phyloP scores from a whole-genome alignment of 306 rosid genomes.

The Dryas octopetala region DNA sequence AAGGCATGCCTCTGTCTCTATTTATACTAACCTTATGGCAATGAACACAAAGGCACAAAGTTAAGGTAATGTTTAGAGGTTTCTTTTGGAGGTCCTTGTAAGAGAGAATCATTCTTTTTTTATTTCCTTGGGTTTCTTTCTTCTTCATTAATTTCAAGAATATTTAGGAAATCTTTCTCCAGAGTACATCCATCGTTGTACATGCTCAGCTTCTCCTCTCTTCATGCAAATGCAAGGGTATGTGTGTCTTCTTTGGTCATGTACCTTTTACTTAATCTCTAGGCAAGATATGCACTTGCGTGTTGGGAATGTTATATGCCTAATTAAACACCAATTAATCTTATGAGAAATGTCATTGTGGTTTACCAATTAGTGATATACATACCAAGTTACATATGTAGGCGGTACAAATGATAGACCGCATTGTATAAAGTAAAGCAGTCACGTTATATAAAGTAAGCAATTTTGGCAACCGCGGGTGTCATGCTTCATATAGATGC shows the following conservation, averaged over 20 bases:
- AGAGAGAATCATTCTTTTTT: slow-evolving; percentile 18
- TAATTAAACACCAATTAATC: background rate
- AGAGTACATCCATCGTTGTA: background rate
- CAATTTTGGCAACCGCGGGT: background rate
- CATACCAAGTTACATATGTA: too few species aligned
- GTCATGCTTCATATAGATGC: background rate
- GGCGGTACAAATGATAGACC: too few species aligned
- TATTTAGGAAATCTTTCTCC: background rate
- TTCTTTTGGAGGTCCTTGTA: background rate
- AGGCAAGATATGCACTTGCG: background rate
- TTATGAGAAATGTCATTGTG: too few species aligned
- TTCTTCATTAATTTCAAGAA: background rate
- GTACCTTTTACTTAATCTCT: background rate
- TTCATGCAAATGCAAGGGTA: background rate
- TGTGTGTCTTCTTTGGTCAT: too few species aligned
- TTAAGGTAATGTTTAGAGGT: background rate
- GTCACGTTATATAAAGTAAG: too few species aligned
- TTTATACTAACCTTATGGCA: background rate
- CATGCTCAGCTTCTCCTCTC: background rate
- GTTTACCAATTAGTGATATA: too few species aligned
- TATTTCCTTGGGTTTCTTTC: background rate
- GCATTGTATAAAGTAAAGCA: too few species aligned
- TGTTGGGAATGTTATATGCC: background rate
- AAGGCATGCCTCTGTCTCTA: background rate
- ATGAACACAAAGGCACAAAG: background rate